These are phyloP conservation scores for Trichoderma atrobrunneum DNA, from an alignment of 2,329 filamentous ascomycete species.

Conservation along the genomic window DNA sequence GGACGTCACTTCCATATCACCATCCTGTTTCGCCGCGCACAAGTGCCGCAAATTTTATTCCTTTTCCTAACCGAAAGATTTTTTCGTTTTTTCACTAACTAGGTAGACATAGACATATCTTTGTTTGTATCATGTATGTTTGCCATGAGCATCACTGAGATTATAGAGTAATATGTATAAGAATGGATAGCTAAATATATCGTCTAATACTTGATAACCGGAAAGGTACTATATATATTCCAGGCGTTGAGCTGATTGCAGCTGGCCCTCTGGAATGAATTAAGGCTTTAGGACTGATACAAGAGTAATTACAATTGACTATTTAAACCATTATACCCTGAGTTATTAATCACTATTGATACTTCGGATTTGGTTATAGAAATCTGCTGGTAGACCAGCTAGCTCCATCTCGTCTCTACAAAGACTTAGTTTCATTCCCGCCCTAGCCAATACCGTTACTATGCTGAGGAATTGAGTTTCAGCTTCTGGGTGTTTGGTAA, in stretches of 20 bases:
- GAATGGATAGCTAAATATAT: background rate
- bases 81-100: background rate
- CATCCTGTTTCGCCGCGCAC: background rate
- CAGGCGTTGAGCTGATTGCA: background rate
- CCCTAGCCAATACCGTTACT: background rate
- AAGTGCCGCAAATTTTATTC: fast-evolving
- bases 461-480: background rate
- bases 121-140: background rate
- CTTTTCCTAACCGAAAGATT: background rate
- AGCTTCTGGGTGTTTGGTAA: background rate
- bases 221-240: background rate
- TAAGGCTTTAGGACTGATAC: background rate
- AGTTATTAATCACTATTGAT: background rate
- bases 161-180: background rate
- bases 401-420: background rate
- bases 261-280: background rate
- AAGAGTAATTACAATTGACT: background rate
- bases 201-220: background rate
- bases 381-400: background rate
- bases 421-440: background rate
- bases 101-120: background rate
- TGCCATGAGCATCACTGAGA: too few species aligned
- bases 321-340: background rate
- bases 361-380: background rate
- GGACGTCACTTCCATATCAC: background rate